phyloP scores from a whole-genome alignment of 176 grass and related monocot species.

The Carex cristatella region DNA sequence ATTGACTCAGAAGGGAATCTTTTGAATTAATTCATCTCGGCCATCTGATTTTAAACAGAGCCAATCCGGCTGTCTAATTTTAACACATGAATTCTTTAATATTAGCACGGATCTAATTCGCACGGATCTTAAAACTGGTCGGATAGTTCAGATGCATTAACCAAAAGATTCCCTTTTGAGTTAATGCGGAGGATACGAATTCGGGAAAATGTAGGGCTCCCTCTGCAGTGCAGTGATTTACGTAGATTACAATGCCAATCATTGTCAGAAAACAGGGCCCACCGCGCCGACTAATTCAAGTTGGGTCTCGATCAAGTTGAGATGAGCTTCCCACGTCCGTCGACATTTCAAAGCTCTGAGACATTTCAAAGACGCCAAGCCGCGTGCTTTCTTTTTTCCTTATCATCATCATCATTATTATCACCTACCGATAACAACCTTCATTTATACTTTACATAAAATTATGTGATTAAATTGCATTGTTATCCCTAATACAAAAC shows the following conservation, averaged over 20 bases:
- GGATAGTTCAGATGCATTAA: too few species aligned
- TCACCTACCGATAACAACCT: not conserved
- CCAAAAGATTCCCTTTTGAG: too few species aligned
- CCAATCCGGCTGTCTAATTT: too few species aligned
- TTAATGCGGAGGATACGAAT: too few species aligned
- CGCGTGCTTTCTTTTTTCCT: not conserved
- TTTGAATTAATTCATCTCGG: too few species aligned
- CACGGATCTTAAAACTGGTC: too few species aligned
- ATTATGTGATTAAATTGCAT: not conserved
- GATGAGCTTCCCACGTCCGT: not conserved
- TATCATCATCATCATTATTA: constrained; percentile 16
- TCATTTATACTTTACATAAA: not conserved
- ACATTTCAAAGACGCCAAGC: not conserved
- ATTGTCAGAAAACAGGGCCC: not conserved
- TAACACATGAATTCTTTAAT: too few species aligned
- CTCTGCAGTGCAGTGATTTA: not conserved
- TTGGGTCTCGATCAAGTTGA: not conserved
- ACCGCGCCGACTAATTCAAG: not conserved
- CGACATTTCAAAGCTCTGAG: too few species aligned
- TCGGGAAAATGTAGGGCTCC: not conserved
- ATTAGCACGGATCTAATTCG: too few species aligned
- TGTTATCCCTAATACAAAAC: not conserved
- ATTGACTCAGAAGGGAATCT: too few species aligned
- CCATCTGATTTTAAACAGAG: too few species aligned
- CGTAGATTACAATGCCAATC: not conserved